phyloP scores from a whole-genome alignment of 2,329 filamentous ascomycete genomes.

The Neofusicoccum sp. region DNA sequence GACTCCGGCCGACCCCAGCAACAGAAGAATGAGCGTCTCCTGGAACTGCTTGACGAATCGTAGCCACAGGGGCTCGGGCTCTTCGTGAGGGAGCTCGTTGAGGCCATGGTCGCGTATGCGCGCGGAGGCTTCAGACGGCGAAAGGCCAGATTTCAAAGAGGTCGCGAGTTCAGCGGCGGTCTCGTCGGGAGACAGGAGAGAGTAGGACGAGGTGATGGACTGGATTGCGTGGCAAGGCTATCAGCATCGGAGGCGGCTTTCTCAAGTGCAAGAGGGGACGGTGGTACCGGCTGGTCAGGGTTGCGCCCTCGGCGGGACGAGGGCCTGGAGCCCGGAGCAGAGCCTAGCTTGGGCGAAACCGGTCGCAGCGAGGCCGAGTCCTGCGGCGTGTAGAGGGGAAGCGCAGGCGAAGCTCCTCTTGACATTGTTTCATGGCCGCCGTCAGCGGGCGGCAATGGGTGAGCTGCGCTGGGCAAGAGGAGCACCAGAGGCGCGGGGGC shows the following conservation, averaged over 20 bases:
- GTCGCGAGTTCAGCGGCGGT: conserved; percentile 77
- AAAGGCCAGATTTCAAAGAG: conserved; percentile 80
- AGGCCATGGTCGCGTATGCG: conserved; percentile 80
- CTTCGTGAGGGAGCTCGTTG: conserved; percentile 93
- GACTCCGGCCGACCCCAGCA: conserved; percentile 83
- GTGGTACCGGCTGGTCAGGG: conserved; percentile 23
- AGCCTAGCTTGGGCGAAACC: conserved; percentile 29
- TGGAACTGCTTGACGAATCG: conserved; percentile 97
- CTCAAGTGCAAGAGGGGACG: conserved; percentile 32
- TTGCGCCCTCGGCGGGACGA: conserved; percentile 32
- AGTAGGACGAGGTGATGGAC: conserved; percentile 55
- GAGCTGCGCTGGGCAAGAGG: conserved; percentile 4
- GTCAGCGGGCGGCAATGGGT: not conserved
- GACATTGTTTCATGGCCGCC: conserved; percentile 61
- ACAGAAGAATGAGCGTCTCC: conserved; percentile 89
- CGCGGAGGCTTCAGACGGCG: conserved; percentile 76
- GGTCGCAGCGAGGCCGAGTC: conserved; percentile 31
- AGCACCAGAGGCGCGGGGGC: conserved; percentile 4
- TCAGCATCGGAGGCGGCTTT: conserved; percentile 3
- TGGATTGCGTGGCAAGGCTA: conserved; percentile 27
- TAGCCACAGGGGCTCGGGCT: conserved; percentile 91
- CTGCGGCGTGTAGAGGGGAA: conserved; percentile 59
- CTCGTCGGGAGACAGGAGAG: conserved; percentile 73
- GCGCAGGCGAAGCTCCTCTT: conserved; percentile 59
- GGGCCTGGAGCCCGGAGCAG: conserved; percentile 24